Percentiles rank a stretch among this genome's conserved stretches.
These are phyloP conservation scores for Tetracladium marchalianum DNA, from an alignment of 495 filamentous ascomycete genomes.

Conservation along the genomic window DNA sequence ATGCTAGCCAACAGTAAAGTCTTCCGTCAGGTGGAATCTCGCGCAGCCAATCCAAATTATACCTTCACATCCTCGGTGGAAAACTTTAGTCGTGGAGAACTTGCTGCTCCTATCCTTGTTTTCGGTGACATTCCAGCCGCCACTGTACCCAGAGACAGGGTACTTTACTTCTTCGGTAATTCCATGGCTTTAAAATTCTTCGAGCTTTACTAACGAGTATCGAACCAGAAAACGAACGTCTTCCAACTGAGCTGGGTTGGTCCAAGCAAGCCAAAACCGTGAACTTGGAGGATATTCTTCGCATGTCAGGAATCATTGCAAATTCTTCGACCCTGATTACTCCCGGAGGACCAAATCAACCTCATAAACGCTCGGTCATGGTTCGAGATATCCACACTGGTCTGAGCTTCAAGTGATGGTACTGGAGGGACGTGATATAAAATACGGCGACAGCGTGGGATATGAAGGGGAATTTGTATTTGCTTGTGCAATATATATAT, in stretches of 20 bases:
- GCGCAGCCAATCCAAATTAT: slow-evolving; percentile 31
- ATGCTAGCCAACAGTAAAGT: slow-evolving; percentile 33
- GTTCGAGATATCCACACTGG: no score
- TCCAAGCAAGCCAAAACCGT: not conserved
- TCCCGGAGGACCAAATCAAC: no score
- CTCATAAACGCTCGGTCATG: no score
- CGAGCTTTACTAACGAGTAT: not conserved
- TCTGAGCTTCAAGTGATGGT: no score
- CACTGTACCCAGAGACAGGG: slow-evolving; percentile 24
- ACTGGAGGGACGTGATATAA: no score
- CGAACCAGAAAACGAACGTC: not conserved
- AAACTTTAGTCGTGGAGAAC: slow-evolving; percentile 32
- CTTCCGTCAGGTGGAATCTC: slow-evolving; percentile 29
- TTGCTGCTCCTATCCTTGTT: slow-evolving; percentile 31
- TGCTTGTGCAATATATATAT: no score
- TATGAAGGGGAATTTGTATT: no score
- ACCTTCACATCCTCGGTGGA: slow-evolving; percentile 25
- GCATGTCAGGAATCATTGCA: not conserved
- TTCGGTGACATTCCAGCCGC: slow-evolving; percentile 29
- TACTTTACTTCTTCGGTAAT: slow-evolving; percentile 35
- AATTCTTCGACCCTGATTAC: not conserved
- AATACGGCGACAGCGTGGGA: no score
- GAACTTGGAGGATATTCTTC: not conserved
- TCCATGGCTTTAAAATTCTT: not conserved
- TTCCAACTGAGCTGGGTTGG: not conserved